phyloP scores from a whole-genome alignment of 139 green algal species.

The Tetraselmis chui region DNA sequence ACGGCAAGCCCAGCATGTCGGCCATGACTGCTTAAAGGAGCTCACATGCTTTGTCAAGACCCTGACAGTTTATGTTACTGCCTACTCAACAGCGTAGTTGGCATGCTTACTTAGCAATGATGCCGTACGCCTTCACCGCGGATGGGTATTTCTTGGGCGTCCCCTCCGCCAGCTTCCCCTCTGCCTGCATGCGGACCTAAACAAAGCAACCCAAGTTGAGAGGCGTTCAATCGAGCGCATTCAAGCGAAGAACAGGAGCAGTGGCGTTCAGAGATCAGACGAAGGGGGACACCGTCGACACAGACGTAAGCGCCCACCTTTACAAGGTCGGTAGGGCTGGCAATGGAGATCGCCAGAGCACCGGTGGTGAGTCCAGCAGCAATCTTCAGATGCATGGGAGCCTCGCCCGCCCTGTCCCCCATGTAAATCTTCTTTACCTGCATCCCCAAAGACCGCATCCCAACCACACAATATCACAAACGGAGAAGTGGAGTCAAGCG shows the following conservation, averaged over 20 bases:
- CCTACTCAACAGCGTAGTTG: background rate
- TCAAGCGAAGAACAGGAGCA: no score
- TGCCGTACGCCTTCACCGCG: slow-evolving; percentile 82
- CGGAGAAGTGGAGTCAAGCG: no score
- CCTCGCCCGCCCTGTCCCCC: slow-evolving; percentile 67
- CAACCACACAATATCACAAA: no score
- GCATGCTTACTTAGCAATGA: slow-evolving; percentile 61
- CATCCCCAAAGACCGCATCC: no score
- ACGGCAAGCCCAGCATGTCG: background rate
- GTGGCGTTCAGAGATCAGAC: no score
- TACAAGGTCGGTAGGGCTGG: slow-evolving; percentile 91
- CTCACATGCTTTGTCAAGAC: background rate
- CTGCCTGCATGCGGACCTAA: slow-evolving; percentile 91
- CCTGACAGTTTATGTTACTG: background rate
- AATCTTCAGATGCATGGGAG: slow-evolving; percentile 83
- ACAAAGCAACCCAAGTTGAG: no score
- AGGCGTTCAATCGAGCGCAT: no score
- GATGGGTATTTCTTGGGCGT: slow-evolving; percentile 71
- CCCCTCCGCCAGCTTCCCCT: slow-evolving; percentile 75
- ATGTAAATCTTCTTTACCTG: slow-evolving; percentile 76
- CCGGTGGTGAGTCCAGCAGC: slow-evolving; percentile 86
- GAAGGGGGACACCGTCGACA: no score
- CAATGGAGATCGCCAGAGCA: slow-evolving; percentile 79
- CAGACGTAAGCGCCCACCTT: slow-evolving; percentile 82
- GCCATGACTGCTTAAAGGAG: background rate